Percentiles rank a stretch among this genome's conserved stretches.
These are phyloP conservation scores for Backusella circina DNA, from an alignment of 192 early-diverging fungal species.

Conservation along the genomic window DNA sequence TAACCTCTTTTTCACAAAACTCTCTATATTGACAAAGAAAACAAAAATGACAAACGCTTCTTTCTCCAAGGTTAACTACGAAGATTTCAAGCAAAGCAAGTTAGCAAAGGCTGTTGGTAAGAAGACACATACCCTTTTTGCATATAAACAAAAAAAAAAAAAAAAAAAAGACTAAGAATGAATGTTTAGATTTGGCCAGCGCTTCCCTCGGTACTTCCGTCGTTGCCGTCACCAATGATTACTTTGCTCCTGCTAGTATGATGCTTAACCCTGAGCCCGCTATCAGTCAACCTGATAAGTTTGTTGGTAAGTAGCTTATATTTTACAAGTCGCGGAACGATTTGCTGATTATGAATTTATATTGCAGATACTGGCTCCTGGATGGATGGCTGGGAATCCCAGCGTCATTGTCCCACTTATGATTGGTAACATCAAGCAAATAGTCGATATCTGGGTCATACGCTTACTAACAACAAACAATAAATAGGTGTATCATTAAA, in stretches of 20 bases:
- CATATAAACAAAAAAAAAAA: background rate
- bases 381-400: slow-evolving; percentile 96
- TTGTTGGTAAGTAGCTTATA: slow-evolving; percentile 46
- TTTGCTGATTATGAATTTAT: slow-evolving; percentile 13
- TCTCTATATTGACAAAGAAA: background rate
- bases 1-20: background rate
- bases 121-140: background rate
- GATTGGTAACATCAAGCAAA: slow-evolving; percentile 63
- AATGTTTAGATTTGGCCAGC: slow-evolving; percentile 69
- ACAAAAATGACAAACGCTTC: slow-evolving; percentile 12
- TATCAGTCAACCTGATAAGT: slow-evolving; percentile 50
- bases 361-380: slow-evolving; percentile 61
- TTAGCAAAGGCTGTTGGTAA: slow-evolving; percentile 1
- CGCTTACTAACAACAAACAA: background rate
- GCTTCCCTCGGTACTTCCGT: slow-evolving; percentile 65
- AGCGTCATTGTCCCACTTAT: slow-evolving; percentile 79
- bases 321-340: background rate
- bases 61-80: background rate
- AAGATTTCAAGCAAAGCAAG: background rate
- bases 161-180: background rate
- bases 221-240: slow-evolving; percentile 85
- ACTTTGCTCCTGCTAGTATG: slow-evolving; percentile 85
- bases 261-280: slow-evolving; percentile 70
- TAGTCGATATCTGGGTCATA: background rate
- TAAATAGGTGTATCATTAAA: slow-evolving; percentile 66